phyloP scores from a whole-genome alignment of 2,329 filamentous ascomycete species.

The Emydomyces testavorans region DNA sequence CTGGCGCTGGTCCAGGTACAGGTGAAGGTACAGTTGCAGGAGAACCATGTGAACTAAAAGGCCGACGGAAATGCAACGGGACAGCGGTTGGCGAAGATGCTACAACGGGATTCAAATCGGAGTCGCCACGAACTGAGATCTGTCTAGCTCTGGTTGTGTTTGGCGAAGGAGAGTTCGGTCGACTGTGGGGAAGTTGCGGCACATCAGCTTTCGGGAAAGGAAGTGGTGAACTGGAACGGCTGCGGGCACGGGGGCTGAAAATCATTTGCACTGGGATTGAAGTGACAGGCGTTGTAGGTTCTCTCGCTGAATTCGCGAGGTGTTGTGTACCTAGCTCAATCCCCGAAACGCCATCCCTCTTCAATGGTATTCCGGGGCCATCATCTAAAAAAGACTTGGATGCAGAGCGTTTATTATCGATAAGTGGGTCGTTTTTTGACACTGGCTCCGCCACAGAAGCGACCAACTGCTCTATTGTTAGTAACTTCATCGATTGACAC shows the following conservation, averaged over 20 bases:
- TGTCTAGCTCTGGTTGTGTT: conserved; percentile 20
- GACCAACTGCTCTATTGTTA: not conserved
- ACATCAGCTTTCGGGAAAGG: conserved; percentile 23
- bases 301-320: conserved; percentile 13
- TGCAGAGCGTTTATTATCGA: not conserved
- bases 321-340: conserved; percentile 16
- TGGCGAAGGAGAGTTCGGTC: conserved; percentile 26
- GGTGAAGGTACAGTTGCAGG: conserved; percentile 18
- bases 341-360: conserved; percentile 39
- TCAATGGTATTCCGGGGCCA: conserved; percentile 48
- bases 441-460: not conserved
- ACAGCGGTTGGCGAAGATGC: conserved; percentile 43
- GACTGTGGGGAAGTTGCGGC: conserved; percentile 25
- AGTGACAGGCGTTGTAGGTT: conserved; percentile 15
- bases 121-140: conserved; percentile 22
- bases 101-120: conserved; percentile 20
- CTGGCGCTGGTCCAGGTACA: conserved; percentile 24
- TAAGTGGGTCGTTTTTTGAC: not conserved
- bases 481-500: conserved; percentile 2
- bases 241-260: conserved; percentile 18
- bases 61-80: conserved; percentile 45
- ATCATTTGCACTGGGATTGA: conserved; percentile 10
- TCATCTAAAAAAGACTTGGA: conserved; percentile 53
- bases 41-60: conserved; percentile 35
- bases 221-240: conserved; percentile 28